phyloP scores from a whole-genome alignment of 306 rosid species.

The Astragalus membranaceus region DNA sequence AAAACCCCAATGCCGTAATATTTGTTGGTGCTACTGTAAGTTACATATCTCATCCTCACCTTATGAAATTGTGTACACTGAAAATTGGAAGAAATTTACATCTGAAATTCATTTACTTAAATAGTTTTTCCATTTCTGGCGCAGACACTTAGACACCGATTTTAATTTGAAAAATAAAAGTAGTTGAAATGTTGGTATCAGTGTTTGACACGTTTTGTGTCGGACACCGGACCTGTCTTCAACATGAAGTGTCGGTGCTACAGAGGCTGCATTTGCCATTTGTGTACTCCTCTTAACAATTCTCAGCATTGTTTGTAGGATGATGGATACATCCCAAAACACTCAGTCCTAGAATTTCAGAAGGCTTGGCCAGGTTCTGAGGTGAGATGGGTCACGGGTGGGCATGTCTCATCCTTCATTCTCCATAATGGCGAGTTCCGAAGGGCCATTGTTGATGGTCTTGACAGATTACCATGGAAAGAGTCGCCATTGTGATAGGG shows the following conservation, averaged over 20 bases:
- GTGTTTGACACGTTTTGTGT: too few species aligned
- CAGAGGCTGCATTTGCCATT: background rate
- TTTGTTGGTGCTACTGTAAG: slow-evolving; percentile 97
- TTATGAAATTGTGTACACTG: background rate
- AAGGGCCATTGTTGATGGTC: slow-evolving; percentile 75
- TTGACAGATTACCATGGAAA: slow-evolving; percentile 73
- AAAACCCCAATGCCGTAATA: slow-evolving; percentile 75
- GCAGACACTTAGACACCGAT: too few species aligned
- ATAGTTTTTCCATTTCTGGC: background rate
- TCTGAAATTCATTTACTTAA: background rate
- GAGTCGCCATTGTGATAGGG: slow-evolving; percentile 43
- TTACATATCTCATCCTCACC: slow-evolving; percentile 22
- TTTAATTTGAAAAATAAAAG: too few species aligned
- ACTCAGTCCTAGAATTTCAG: slow-evolving; percentile 79
- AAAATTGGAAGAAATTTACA: background rate
- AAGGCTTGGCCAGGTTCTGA: slow-evolving; percentile 98
- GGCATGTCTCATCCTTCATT: slow-evolving; percentile 91
- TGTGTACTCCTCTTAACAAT: background rate
- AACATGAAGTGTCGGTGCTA: too few species aligned
- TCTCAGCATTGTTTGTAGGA: slow-evolving; percentile 43
- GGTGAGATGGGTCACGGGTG: slow-evolving; percentile 98
- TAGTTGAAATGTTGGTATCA: too few species aligned
- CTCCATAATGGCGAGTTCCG: slow-evolving; percentile 80
- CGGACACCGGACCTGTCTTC: too few species aligned
- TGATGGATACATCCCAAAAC: slow-evolving; percentile 89